Conservation (phyloP, 2,329 filamentous ascomycete genomes). For the Sporothrix sp. region DNA sequence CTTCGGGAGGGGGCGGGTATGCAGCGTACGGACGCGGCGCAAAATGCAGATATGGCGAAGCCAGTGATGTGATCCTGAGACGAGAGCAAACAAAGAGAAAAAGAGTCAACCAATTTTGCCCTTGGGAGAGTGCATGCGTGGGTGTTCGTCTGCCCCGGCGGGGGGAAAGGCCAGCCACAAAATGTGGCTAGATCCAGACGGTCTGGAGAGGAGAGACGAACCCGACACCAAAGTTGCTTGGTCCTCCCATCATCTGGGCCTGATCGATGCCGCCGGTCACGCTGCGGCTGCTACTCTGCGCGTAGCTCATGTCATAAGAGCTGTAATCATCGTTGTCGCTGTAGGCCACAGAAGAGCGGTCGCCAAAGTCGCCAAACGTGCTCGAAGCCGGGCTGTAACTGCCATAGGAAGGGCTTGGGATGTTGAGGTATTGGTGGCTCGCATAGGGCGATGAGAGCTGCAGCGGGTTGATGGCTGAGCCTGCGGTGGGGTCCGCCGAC, state of each 20-base stretch:
- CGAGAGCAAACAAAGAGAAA: constrained; percentile 32
- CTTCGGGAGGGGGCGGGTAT: constrained; percentile 36
- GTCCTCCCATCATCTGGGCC: constrained; percentile 34
- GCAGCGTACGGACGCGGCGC: constrained; percentile 17
- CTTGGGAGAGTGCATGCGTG: constrained; percentile 18
- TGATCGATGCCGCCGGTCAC: constrained; percentile 28
- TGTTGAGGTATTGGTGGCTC: constrained; percentile 49
- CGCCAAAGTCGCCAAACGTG: constrained; percentile 36
- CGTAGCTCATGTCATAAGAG: constrained; percentile 39
- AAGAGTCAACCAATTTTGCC: constrained; percentile 26
- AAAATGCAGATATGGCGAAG: constrained; percentile 13
- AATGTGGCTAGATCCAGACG: constrained; percentile 44
- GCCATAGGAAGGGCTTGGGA: constrained; percentile 52
- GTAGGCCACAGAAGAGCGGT: constrained; percentile 44
- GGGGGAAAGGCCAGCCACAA: constrained; percentile 18
- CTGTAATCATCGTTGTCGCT: constrained; percentile 51
- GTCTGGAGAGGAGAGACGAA: constrained; percentile 55
- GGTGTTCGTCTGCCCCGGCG: not conserved
- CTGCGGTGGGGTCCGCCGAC: constrained; percentile 34
- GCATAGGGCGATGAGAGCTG: constrained; percentile 46
- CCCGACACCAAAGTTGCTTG: constrained; percentile 43
- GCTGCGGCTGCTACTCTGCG: constrained; percentile 22
- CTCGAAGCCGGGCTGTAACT: constrained; percentile 55
- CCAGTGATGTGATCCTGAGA: constrained; percentile 20
- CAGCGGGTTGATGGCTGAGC: constrained; percentile 43